Evolutionary conservation across 257 asterid species (phyloP).

Genomic region (Ilex aquifolium): DNA sequence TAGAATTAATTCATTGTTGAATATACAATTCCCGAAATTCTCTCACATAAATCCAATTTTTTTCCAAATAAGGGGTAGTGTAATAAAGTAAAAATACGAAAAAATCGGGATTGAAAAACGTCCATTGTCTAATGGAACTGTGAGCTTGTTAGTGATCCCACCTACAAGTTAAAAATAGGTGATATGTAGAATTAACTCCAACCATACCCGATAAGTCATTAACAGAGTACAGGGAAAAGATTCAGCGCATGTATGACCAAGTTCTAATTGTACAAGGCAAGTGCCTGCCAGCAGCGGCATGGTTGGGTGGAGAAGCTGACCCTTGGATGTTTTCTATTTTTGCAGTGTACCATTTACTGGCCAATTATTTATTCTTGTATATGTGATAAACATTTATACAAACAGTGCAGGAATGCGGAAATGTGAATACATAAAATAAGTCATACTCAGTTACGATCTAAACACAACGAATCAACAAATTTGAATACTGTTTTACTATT

Average conservation of each 20-base stretch:
- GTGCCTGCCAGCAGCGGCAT: slow-evolving; percentile 28
- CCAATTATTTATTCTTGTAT: slow-evolving; percentile 16
- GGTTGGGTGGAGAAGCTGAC: slow-evolving; percentile 55
- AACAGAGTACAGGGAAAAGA: slow-evolving; percentile 76
- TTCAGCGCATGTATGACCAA: slow-evolving; percentile 79
- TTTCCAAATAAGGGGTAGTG: no score
- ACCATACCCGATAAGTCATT: slow-evolving; percentile 78
- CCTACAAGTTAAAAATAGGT: slow-evolving; percentile 81
- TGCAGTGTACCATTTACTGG: slow-evolving; percentile 7
- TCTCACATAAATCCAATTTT: no score
- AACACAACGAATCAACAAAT: no score
- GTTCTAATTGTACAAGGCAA: slow-evolving; percentile 33
- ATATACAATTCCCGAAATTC: no score
- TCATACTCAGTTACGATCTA: no score
- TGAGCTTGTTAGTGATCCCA: slow-evolving; percentile 57
- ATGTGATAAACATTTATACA: no score
- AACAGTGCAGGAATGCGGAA: no score
- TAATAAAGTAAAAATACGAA: no score
- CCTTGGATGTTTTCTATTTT: neutral
- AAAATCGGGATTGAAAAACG: no score
- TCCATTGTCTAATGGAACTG: slow-evolving; percentile 27
- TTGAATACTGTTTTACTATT: no score
- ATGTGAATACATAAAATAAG: no score
- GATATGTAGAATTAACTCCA: slow-evolving; percentile 87
- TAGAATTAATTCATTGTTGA: no score